Evolutionary conservation across 1,139 yeast genomes (phyloP), one percentile per base, ranked within the genome.

Genomic region (Sugiyamaella paludigena): DNA sequence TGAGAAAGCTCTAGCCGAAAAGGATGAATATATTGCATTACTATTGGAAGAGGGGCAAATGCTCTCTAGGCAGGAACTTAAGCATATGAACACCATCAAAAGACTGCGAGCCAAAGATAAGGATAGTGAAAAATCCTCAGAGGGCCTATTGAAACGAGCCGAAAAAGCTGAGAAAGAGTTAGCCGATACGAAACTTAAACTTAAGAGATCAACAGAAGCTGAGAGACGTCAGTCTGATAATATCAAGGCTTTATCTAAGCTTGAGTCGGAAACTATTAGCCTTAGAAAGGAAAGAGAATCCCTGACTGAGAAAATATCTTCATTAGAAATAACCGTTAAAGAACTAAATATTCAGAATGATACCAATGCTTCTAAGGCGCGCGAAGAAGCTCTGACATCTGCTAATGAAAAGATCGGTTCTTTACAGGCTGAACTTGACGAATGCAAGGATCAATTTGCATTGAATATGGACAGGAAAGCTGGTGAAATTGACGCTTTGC

Each of bases 1-100:
- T n/a, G 56, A 62, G 12, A 59, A 59, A 48, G 55, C 57, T 38
- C 53, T 62, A 26, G 69, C 74, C 3, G 79, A 76, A 37, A 78
- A 78, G 56, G 89, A 85, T 41, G 74, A 72, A 26, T 72, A 74
- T 34, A 75, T 85, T 53, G 83, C 79, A 26, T 70, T 75, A 53
- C 71, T 91, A 33, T 66, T 85, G 61, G 80, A 78, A 50, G 98
- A 91, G 66, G 97, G 97, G 3, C 84, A 86, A 55, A 79, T 78
- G 28, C 70, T 91, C 36, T 84, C 96, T 0, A 77, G 78, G 51
- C 84, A 81, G 53, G 97, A 92, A 61, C 73, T 88, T 33, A 80
- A 79, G 57, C 75, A 83, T 48, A 82, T 79, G 60, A 87, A 81
- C 35, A 73, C 83, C 1, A 80, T 91, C 45, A 86, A 86, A 57